Conservation (phyloP, 495 filamentous ascomycete genomes). For the Lasiosphaeriaceae sp. region DNA sequence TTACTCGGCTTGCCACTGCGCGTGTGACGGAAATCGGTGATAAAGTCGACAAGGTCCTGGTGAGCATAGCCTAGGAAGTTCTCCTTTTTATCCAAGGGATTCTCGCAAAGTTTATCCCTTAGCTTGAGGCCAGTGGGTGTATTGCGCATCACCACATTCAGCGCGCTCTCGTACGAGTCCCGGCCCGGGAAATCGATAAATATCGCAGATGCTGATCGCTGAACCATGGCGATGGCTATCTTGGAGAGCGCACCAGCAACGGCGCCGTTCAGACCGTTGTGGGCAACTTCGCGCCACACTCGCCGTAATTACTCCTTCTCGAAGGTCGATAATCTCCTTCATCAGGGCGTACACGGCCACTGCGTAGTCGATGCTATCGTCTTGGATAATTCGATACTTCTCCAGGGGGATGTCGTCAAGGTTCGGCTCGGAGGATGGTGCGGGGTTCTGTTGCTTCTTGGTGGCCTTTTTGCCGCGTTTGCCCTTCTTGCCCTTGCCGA, state of each 20-base stretch:
- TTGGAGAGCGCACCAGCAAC: constrained; percentile 42
- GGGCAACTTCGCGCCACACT: constrained; percentile 44
- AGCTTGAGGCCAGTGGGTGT: too few relatives aligned
- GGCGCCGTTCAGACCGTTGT: constrained; percentile 41
- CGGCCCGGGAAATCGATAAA: constrained; percentile 40
- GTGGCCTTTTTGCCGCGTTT: too few relatives aligned
- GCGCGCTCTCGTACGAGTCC: too few relatives aligned
- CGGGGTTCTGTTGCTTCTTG: too few relatives aligned
- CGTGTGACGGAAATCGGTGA: constrained; percentile 43
- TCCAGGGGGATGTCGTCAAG: constrained; percentile 31
- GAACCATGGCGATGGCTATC: constrained; percentile 36
- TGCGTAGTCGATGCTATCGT: too few relatives aligned
- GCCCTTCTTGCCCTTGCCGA: too few relatives aligned
- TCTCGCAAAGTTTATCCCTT: too few relatives aligned
- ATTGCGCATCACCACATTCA: too few relatives aligned
- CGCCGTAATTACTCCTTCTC: constrained; percentile 43
- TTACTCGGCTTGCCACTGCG: constrained; percentile 45
- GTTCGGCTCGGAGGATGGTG: too few relatives aligned
- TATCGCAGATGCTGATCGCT: constrained; percentile 27
- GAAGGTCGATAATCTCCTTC: constrained; percentile 29
- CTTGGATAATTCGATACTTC: constrained; percentile 40
- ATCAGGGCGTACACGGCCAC: constrained; percentile 29
- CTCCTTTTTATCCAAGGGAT: constrained; percentile 43
- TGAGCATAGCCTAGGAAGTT: constrained; percentile 38
- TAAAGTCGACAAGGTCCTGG: constrained; percentile 40